Evolutionary conservation across 352 stramenopile species (phyloP).

Genomic region (Thalassiosira ordinaria): DNA sequence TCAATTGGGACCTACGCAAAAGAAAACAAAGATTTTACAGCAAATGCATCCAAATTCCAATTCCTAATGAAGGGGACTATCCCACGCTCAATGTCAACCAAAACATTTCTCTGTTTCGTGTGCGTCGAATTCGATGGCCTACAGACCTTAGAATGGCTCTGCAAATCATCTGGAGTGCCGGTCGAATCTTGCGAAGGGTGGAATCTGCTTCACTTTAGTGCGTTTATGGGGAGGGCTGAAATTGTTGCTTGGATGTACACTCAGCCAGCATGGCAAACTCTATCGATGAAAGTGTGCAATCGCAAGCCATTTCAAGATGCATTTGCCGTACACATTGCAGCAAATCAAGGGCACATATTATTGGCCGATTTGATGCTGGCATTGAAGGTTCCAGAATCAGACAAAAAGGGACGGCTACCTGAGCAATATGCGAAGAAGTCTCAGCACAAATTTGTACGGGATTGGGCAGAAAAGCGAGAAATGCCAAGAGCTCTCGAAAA

Average conservation of each 20-base stretch:
- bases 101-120: slow-evolving; percentile 23
- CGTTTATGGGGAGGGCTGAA: slow-evolving; percentile 33
- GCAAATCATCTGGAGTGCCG: neutral
- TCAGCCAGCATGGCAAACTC: neutral
- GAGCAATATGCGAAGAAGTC: slow-evolving; percentile 31
- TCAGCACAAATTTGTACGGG: slow-evolving; percentile 11
- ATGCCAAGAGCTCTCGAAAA: slow-evolving; percentile 12
- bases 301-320: slow-evolving; percentile 20
- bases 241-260: slow-evolving; percentile 23
- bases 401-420: slow-evolving; percentile 18
- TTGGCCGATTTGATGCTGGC: slow-evolving; percentile 18
- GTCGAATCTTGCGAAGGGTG: neutral
- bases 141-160: slow-evolving; percentile 31
- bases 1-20: slow-evolving; percentile 4
- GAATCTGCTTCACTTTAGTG: slow-evolving; percentile 34
- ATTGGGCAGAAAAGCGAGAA: slow-evolving; percentile 16
- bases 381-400: slow-evolving; percentile 2
- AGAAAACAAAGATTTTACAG: neutral
- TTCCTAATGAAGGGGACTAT: slow-evolving; percentile 11
- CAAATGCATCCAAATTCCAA: slow-evolving; percentile 1
- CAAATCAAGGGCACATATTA: slow-evolving; percentile 15
- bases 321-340: slow-evolving; percentile 30
- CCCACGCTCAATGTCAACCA: slow-evolving; percentile 5
- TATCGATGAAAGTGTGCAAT: slow-evolving; percentile 10
- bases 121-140: slow-evolving; percentile 41